phyloP scores from a whole-genome alignment of 2,329 filamentous ascomycete genomes.

The Aspergillus amoenus region DNA sequence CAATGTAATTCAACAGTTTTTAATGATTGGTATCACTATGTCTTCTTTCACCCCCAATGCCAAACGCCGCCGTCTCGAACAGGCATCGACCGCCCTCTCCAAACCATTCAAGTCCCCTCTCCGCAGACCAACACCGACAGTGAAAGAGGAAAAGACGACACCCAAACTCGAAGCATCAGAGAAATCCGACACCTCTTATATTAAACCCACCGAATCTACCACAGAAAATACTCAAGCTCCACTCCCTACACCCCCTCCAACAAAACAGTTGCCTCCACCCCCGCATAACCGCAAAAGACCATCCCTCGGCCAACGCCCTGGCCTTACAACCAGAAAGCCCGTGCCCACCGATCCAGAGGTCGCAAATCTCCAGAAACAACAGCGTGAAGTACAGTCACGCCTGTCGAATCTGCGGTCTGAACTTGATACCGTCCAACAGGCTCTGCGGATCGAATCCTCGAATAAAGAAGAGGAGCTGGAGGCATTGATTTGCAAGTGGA shows the following conservation, averaged over 20 bases:
- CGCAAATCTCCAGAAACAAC: slow-evolving; percentile 36
- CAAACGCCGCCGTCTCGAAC: slow-evolving; percentile 65
- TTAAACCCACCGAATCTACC: not conserved
- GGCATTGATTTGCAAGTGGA: slow-evolving; percentile 61
- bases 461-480: slow-evolving; percentile 56
- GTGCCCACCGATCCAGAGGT: slow-evolving; percentile 25
- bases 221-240: not conserved
- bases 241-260: not conserved
- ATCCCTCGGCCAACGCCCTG: slow-evolving; percentile 7
- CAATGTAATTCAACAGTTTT: not conserved
- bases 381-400: slow-evolving; percentile 32
- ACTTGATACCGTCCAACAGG: slow-evolving; percentile 54
- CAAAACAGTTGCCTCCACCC: slow-evolving; percentile 2
- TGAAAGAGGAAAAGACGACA: slow-evolving; percentile 10
- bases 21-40: slow-evolving; percentile 14
- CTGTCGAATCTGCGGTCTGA: slow-evolving; percentile 37
- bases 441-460: slow-evolving; percentile 49
- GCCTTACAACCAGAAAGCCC: slow-evolving; percentile 12
- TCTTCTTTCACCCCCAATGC: slow-evolving; percentile 33
- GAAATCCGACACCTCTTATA: not conserved
- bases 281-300: slow-evolving; percentile 12
- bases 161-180: slow-evolving; percentile 8
- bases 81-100: slow-evolving; percentile 58
- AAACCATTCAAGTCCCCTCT: slow-evolving; percentile 74
- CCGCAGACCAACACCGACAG: slow-evolving; percentile 41